These are phyloP conservation scores for Rhodomyrtus tomentosa DNA, from an alignment of 345 rosid species.

Conservation along the genomic window DNA sequence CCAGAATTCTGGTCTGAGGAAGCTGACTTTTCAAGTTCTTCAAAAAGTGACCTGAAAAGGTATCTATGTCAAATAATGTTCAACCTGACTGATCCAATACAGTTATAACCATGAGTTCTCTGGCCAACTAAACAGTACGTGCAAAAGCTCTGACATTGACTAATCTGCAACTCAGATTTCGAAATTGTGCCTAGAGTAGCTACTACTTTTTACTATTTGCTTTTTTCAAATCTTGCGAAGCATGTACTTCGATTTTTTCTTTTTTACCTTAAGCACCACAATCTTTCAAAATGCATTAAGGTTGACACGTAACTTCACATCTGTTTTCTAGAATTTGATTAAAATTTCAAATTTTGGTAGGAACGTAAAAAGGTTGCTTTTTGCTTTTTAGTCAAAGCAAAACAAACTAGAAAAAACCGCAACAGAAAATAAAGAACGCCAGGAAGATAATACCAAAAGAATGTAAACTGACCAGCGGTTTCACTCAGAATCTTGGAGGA, in stretches of 20 bases:
- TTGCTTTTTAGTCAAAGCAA: neutral
- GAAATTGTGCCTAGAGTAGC: neutral
- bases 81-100: neutral
- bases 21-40: conserved; percentile 94
- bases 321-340: neutral
- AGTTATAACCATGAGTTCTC: neutral
- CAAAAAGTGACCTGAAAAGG: conserved; percentile 78
- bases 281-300: neutral
- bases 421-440: neutral
- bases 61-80: neutral
- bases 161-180: neutral
- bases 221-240: neutral
- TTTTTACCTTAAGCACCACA: neutral
- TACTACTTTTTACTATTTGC: neutral
- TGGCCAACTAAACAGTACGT: neutral
- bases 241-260: neutral
- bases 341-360: neutral
- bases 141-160: neutral
- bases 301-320: neutral
- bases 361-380: neutral
- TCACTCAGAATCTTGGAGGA: conserved; percentile 68
- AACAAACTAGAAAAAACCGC: neutral
- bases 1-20: conserved; percentile 97
- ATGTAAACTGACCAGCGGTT: conserved; percentile 59
- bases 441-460: neutral